phyloP scores from a whole-genome alignment of 306 rosid species.

The Arachis stenosperma region DNA sequence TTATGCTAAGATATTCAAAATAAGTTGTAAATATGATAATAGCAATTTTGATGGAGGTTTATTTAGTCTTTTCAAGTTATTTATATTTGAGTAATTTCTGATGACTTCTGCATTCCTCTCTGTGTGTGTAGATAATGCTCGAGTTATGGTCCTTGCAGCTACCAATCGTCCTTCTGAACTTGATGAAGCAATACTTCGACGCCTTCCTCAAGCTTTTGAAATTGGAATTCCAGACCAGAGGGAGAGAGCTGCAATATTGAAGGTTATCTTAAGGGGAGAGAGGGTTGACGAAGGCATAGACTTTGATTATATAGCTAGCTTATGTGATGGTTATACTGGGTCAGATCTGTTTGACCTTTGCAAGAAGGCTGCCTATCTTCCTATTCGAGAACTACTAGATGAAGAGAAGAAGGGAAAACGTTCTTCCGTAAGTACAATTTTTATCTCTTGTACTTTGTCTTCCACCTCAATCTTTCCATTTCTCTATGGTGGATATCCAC shows the following conservation, averaged over 20 bases:
- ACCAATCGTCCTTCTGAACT: constrained; percentile 99
- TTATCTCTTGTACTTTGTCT: constrained; percentile 20
- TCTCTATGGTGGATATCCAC: constrained; percentile 20
- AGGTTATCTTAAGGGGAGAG: constrained; percentile 83
- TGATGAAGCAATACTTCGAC: constrained; percentile 98
- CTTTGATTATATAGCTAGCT: constrained; percentile 57
- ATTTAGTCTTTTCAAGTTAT: constrained; percentile 21
- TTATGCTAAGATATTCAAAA: constrained; percentile 11
- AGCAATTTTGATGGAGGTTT: constrained; percentile 6
- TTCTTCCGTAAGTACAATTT: constrained; percentile 63
- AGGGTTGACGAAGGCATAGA: constrained; percentile 63
- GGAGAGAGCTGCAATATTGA: constrained; percentile 88
- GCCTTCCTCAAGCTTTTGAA: constrained; percentile 98
- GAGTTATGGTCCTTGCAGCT: constrained; percentile 96
- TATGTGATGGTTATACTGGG: constrained; percentile 89
- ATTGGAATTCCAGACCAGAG: constrained; percentile 74
- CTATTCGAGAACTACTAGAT: constrained; percentile 80
- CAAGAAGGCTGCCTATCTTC: constrained; percentile 96
- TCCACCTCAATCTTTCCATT: background rate
- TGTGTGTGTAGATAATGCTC: constrained; percentile 71
- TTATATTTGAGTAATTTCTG: constrained; percentile 20
- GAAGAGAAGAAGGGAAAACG: constrained; percentile 74
- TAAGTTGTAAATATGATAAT: constrained; percentile 20
- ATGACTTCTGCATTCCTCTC: constrained; percentile 1
- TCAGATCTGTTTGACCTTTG: constrained; percentile 95